phyloP scores from a whole-genome alignment of 2,329 filamentous ascomycete genomes.

The Fusarium albosuccineum region DNA sequence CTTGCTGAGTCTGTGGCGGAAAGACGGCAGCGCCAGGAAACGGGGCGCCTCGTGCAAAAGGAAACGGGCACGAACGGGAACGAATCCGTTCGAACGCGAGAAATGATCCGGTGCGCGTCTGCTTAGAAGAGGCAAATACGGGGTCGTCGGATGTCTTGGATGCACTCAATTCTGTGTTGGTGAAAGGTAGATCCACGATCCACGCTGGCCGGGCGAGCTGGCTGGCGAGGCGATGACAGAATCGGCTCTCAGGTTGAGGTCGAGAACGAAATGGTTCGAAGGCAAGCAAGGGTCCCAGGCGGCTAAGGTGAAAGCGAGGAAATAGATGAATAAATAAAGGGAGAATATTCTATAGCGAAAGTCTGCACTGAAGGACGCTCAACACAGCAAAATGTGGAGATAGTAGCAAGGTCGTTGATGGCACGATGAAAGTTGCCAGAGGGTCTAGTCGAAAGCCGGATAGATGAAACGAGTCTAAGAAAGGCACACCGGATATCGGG shows the following conservation, averaged over 20 bases:
- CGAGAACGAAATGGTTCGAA: slow-evolving; percentile 16
- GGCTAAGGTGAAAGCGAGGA: slow-evolving; percentile 24
- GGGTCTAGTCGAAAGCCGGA: background rate
- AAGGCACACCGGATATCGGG: background rate
- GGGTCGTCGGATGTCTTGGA: slow-evolving; percentile 3
- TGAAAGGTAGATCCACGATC: background rate
- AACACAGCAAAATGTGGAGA: slow-evolving; percentile 17
- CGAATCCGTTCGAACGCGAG: slow-evolving; percentile 4
- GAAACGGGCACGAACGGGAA: slow-evolving; percentile 10
- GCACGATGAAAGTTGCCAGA: background rate
- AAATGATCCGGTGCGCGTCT: background rate
- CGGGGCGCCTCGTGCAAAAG: slow-evolving; percentile 15
- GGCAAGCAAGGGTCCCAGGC: slow-evolving; percentile 4
- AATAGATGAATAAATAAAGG: slow-evolving; percentile 10
- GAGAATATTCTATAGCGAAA: slow-evolving; percentile 13
- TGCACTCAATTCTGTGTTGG: background rate
- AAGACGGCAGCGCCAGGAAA: slow-evolving; percentile 29
- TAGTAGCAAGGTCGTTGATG: slow-evolving; percentile 15
- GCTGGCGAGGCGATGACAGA: slow-evolving; percentile 5
- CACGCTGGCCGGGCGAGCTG: background rate
- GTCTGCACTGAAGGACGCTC: background rate
- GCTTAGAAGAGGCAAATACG: background rate
- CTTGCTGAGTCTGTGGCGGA: slow-evolving; percentile 35
- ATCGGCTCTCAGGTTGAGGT: background rate
- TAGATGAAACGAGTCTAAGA: slow-evolving; percentile 14